Conservation (phyloP, 371 early-diverging fungal genomes). For the Mucor lusitanicus region DNA sequence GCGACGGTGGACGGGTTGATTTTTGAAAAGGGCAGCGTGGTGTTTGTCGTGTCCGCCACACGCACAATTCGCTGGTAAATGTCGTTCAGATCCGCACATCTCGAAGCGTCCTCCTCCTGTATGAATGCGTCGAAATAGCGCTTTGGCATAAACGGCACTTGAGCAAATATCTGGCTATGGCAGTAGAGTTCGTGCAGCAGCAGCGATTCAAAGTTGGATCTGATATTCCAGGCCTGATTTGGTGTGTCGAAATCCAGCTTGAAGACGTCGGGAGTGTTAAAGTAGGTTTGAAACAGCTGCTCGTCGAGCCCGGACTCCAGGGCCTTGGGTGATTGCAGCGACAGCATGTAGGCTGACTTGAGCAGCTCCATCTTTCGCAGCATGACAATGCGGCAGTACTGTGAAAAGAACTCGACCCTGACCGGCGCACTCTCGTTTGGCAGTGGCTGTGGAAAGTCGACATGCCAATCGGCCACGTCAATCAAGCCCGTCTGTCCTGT, state of each 20-base stretch:
- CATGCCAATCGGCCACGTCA: conserved; percentile 42
- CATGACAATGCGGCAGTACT: conserved; percentile 40
- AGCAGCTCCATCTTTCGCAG: conserved; percentile 45
- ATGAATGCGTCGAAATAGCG: conserved; percentile 25
- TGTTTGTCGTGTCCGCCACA: background rate
- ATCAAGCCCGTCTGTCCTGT: conserved; percentile 36
- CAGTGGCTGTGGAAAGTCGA: conserved; percentile 42
- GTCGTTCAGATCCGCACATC: conserved; percentile 23
- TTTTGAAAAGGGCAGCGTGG: background rate
- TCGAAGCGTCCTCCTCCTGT: conserved; percentile 18
- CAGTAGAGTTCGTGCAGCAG: conserved; percentile 33
- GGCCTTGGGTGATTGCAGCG: conserved; percentile 28
- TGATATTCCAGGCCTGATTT: conserved; percentile 13
- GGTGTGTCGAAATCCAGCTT: conserved; percentile 21
- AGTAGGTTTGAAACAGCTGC: conserved; percentile 27
- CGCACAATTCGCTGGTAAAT: conserved; percentile 27
- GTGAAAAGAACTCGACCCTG: conserved; percentile 30
- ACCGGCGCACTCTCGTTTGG: conserved; percentile 22
- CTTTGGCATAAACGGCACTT: conserved; percentile 40
- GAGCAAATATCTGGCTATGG: conserved; percentile 34
- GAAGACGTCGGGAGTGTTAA: conserved; percentile 36
- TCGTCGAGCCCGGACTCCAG: conserved; percentile 26
- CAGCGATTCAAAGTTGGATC: conserved; percentile 30
- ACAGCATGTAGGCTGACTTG: conserved; percentile 31
- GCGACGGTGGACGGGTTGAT: background rate